A percentile compares a stretch with the other conserved stretches of the same genome.
These are phyloP conservation scores for Saxophila tyrrhenica DNA, from an alignment of 495 filamentous ascomycete genomes.

Conservation along the genomic window DNA sequence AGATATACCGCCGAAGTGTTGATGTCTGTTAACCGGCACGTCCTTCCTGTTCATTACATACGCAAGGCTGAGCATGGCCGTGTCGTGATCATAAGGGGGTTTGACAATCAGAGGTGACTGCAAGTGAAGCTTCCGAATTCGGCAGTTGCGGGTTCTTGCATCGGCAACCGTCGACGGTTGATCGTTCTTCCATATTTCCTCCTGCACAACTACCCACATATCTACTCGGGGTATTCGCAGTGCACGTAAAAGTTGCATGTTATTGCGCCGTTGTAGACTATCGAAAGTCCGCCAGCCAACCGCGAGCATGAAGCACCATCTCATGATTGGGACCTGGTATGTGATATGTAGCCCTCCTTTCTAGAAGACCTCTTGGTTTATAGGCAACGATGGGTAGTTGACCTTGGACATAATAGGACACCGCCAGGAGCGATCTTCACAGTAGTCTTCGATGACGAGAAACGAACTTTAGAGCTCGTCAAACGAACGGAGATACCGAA, in stretches of 20 bases:
- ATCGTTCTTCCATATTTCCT: not conserved
- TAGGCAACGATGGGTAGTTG: not conserved
- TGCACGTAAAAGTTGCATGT: no score
- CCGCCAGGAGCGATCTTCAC: constrained; percentile 78
- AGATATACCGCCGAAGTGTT: no score
- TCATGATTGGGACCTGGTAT: constrained; percentile 24
- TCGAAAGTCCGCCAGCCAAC: no score
- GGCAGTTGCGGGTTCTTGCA: not conserved
- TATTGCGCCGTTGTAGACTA: no score
- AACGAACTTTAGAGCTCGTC: constrained; percentile 53
- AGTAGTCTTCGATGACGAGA: constrained; percentile 70
- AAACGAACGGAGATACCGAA: constrained; percentile 69
- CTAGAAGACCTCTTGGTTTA: not conserved
- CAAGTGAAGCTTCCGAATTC: not conserved
- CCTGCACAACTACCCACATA: not conserved
- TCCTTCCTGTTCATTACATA: no score
- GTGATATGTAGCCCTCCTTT: not conserved
- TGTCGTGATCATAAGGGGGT: no score
- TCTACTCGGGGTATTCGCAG: no score
- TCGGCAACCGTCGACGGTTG: not conserved
- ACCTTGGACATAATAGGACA: constrained; percentile 42
- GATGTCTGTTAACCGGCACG: no score
- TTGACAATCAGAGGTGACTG: no score
- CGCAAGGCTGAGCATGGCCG: no score
- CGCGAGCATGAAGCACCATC: constrained; percentile 21